Evolutionary conservation across 78 protist species (phyloP), one percentile per base, ranked within the genome.

Genomic region (Dictyostelium firmibasis): DNA sequence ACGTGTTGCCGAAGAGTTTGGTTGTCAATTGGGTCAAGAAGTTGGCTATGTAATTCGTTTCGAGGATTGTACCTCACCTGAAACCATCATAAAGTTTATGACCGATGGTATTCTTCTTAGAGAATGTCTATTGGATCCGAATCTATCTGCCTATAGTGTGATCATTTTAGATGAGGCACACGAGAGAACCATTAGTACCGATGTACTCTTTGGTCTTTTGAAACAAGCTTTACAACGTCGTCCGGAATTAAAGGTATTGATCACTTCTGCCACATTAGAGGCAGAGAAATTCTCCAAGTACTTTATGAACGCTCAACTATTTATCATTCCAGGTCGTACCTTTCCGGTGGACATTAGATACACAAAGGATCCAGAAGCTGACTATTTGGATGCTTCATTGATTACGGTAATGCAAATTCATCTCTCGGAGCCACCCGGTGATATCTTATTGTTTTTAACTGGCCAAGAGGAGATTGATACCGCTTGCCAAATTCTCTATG

Each of bases 391-490:
- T 47, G 99, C 99, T 1, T 62, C 99, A 2, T 87, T 99, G 35
- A 93, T 97, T 81, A 98, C 99, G 2, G 99, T 99, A 38, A 97
- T 99, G 99, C 98, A 98, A 62, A 98, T 98, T 81, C 99, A 99
- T 78, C 81, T 98, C 27, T 62, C 92, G 0, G 99, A 98, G 81
- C 99, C 99, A n/a, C 98, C 99, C 0, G 99, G 99, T 41, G 99
- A 99, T 92, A 97, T 99, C 5, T 97, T 99, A 29, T 85, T 99
- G 31, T 99, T 99, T 84, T 91, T 99, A 31, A 99, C 99, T 5
- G 99, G 99, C 27, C 99, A 98, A 91, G 99, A 99, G 60, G 99
- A 99, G 83, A 99, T 99, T 53, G 99, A 99, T 93, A 97, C 99
- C 8, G 98, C 99, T 2, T 97, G 99, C 74, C 98, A 98, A 84